phyloP scores from a whole-genome alignment of 2,329 filamentous ascomycete species.

The Scedosporium apiospermum region DNA sequence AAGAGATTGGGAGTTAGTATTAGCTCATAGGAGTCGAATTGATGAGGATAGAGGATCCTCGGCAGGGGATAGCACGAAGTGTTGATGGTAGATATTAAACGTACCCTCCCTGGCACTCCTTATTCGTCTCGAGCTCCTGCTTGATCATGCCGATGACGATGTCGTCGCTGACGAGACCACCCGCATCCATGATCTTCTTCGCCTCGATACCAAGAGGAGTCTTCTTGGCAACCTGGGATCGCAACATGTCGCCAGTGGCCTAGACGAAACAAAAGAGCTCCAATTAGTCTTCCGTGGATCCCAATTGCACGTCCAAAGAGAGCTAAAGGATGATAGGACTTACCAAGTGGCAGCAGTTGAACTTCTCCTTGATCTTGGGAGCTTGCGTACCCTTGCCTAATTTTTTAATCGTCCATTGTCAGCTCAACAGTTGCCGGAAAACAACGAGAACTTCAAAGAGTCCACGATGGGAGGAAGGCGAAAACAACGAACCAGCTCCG shows the following conservation, averaged over 20 bases:
- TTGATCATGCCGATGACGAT: conserved; percentile 99
- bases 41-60: neutral
- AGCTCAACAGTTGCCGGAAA: conserved; percentile 1
- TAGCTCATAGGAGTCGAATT: neutral
- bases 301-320: neutral
- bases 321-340: conserved; percentile 23
- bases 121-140: conserved; percentile 87
- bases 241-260: conserved; percentile 98
- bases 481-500: conserved; percentile 68
- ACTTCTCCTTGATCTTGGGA: conserved; percentile 96
- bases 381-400: conserved; percentile 97
- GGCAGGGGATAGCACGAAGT: too few species aligned
- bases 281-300: conserved; percentile 9
- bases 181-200: conserved; percentile 99
- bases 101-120: conserved; percentile 94
- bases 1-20: conserved; percentile 3
- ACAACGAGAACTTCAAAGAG: conserved; percentile 8
- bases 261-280: conserved; percentile 24
- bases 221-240: conserved; percentile 96
- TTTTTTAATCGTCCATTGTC: neutral
- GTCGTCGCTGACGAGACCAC: conserved; percentile 93
- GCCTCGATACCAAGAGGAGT: conserved; percentile 88
- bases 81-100: conserved; percentile 15
- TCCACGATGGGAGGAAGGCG: neutral
- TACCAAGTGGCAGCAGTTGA: conserved; percentile 94